Evolutionary conservation across 2,329 filamentous ascomycete genomes (phyloP), one percentile per base, ranked within the genome.

Genomic region (Calonectria crousiana): DNA sequence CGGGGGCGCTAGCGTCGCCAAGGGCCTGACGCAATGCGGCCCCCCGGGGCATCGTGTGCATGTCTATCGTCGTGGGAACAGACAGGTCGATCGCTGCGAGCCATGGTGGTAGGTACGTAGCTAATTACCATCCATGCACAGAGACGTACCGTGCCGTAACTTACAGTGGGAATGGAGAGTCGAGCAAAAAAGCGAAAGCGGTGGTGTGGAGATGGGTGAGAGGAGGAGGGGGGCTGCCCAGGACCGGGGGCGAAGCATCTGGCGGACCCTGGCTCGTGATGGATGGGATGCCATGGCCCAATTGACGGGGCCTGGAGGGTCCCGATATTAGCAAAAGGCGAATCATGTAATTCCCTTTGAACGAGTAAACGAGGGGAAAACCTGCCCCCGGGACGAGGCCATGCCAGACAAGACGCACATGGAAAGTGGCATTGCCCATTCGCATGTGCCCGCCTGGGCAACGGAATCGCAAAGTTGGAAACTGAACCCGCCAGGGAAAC

Each of bases 241-340:
- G 69, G 69, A 66, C 62, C 62, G 41, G 69, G 60, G 69, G 69
- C 69, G 62, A 66, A 80, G 78, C 75, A 75, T 72, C 71, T 78
- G 72, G 77, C 74, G 69, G 74, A 76, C 60, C 71, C 49, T 75
- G 71, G 76, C 77, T 79, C 75, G 77, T 80, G 78, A 79, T 78
- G 73, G 34, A 60, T 60, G 32, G 32, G 32, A 60, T 60, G 56
- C 56, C 56, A 60, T 60, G 56, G 56, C 34, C 56, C 56, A 60
- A 60, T 60, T 13, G 34, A 38, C 56, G 34, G 56, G 56, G 20
- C 56, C 56, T 60, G n/a, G 56, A 60, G 56, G 56, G 56, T 36
- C 56, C 32, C 56, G 23, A 60, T 60, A 60, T 38, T 60, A 38
- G 32, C 56, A 60, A 60, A 38, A 38, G 56, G 34, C 56, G 56